Conservation (phyloP, 1,284 basidiomycete species). For the Stygiomarasmius scandens region DNA sequence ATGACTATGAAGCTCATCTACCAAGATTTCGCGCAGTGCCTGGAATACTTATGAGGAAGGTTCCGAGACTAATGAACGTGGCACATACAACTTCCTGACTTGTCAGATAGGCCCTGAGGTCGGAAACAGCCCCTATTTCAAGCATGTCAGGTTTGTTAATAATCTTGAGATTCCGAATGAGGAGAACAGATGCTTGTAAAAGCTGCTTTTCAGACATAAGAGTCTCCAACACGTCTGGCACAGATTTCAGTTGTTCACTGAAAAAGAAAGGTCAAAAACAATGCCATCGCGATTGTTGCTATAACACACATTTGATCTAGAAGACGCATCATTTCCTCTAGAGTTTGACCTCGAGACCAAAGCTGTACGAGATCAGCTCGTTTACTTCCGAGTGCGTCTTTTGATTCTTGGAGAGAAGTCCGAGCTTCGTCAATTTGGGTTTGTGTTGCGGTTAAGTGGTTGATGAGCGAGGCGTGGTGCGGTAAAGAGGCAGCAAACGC, state of each 20-base stretch:
- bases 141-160: slow-evolving; percentile 92
- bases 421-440: slow-evolving; percentile 75
- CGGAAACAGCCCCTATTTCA: slow-evolving; percentile 92
- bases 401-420: slow-evolving; percentile 73
- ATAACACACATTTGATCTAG: slow-evolving; percentile 85
- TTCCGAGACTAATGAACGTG: background rate
- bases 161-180: slow-evolving; percentile 87
- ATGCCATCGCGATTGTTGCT: slow-evolving; percentile 4
- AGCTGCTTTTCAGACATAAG: slow-evolving; percentile 96
- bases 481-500: slow-evolving; percentile 90
- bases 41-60: slow-evolving; percentile 40
- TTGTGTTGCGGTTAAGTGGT: slow-evolving; percentile 72
- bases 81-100: slow-evolving; percentile 83
- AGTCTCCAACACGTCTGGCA: slow-evolving; percentile 91
- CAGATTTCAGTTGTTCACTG: slow-evolving; percentile 88
- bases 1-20: slow-evolving; percentile 97
- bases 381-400: slow-evolving; percentile 76
- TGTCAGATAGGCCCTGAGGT: slow-evolving; percentile 84
- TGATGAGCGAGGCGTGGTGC: slow-evolving; percentile 79
- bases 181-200: slow-evolving; percentile 85
- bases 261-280: slow-evolving; percentile 3
- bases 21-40: slow-evolving; percentile 89
- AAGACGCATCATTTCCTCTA: slow-evolving; percentile 90
- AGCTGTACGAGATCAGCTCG: slow-evolving; percentile 86
- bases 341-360: slow-evolving; percentile 78